Evolutionary conservation across 345 rosid species (phyloP), one percentile per base, ranked within the genome.

Genomic region (Eucalyptus erythrocorys): DNA sequence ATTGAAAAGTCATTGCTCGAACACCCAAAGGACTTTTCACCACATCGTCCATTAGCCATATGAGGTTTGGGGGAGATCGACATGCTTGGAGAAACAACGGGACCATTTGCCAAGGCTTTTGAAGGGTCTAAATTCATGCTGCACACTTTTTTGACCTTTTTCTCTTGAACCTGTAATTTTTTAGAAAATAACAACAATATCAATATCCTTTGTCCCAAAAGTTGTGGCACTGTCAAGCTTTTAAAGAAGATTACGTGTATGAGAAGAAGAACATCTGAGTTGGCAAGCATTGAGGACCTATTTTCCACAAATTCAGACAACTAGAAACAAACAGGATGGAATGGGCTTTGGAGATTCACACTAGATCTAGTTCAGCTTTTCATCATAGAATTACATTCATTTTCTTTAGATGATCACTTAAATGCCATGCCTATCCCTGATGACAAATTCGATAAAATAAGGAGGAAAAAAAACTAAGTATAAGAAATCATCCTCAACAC

Each of bases 141-240:
- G 91, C 91, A 92, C 85, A 97, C 93, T 92, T 96, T 95, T 95
- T 95, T 97, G 87, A 97, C 92, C 95, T 97, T 96, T 93, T 97
- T 97, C 92, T 97, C 99, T 91, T 96, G 98, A 86, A 97, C 97
- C 99, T 97, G 94, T 89, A 86, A 85, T 85, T 87, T 11, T 88
- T 88, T 37, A 87, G 51, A 88, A 27, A 49, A 87, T 47, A 89
- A 76, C 84, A 40, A 76, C 30, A 76, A 21, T 76, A 76, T 76
- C 47, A 76, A 22, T 40, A 76, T 43, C 47, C 30, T 21, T 40
- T 21, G 84, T 76, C 37, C n/a, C 27, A 37, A 89, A 71, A 79
- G 43, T 50, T 32, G 45, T 50, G 64, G 61, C 61, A 50, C 64
- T 10, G 40, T 49, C 59, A 49, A 86, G 45, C 30, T 86, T 50